Base-by-base conservation (phyloP, 805 yeast species). In the Kodamaea sagamina region DNA sequence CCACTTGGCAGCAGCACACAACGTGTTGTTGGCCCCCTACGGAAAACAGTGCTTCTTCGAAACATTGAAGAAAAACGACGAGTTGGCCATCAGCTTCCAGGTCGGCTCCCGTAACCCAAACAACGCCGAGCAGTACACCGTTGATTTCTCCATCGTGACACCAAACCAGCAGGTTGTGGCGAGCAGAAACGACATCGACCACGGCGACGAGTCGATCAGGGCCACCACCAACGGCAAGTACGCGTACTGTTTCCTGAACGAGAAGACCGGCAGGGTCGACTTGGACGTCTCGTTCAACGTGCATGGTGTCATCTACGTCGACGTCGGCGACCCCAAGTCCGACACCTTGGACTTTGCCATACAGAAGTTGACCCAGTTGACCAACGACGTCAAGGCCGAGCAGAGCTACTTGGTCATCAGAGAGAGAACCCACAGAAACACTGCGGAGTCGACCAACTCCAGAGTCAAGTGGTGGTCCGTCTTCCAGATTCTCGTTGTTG, bases 401-500 rank as follows among this genome's bases (percentile, higher is more conserved):
- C 95, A 85, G 59, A 79, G 87, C 55, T 93, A 93, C 68, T 83
- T 93, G 55, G 95, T 90, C 37, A 89, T 92, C 48, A 83, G 99
- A 69, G 99, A 92, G 70, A 85, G 97, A 72, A 86, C 95, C 11
- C 99, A 92, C 67, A 86, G 99, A 79, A 93, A 92, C 71, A 92
- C 99, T 7, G 98, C 99, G 4, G 99, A 92, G 70, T 86, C 96
- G 17, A 92, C 99, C 36, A 92, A 92, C 67, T 84, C 93, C 43
- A 82, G 99, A 58, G 98, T 92, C 52, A 92, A 92, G 68, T 93
- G 95, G 88, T 92, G 99, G 99, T 87, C 96, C 19, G 75, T 88
- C 24, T 85, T 90, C 76, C 99, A 92, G 72, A 73, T 93, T 50
- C 57, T 82, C 41, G 90, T 93, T 43, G 97, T 92, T 36, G 85